Conservation (phyloP, 2,329 filamentous ascomycete species). For the Exophiala dermatitidis region DNA sequence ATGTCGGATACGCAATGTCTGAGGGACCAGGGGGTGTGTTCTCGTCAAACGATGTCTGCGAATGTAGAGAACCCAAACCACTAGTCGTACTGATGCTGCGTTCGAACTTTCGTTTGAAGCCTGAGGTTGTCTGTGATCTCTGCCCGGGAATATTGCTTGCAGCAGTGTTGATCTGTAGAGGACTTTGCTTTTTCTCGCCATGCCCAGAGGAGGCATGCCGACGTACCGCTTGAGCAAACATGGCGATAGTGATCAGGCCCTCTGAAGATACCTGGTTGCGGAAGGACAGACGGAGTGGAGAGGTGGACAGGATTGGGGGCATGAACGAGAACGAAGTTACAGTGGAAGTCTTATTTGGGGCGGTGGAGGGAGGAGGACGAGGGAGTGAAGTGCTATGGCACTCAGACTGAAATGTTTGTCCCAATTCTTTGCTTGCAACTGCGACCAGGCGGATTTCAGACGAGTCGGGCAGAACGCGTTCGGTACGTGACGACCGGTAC, state of each 20-base stretch:
- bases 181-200: constrained; percentile 17
- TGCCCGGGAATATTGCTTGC: constrained; percentile 11
- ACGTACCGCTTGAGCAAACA: constrained; percentile 18
- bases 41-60: constrained; percentile 59
- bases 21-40: constrained; percentile 83
- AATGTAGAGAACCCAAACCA: constrained; percentile 39
- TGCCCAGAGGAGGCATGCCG: constrained; percentile 18
- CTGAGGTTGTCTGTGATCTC: not conserved
- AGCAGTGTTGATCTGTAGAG: constrained; percentile 14
- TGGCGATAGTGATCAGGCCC: constrained; percentile 20
- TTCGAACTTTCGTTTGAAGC: constrained; percentile 25
- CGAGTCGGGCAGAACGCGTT: not conserved
- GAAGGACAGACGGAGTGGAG: constrained; percentile 15
- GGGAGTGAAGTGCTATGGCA: no score
- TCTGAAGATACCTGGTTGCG: constrained; percentile 21
- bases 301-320: constrained; percentile 4
- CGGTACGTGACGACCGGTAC: no score
- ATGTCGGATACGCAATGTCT: constrained; percentile 43
- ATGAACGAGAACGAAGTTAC: constrained; percentile 8
- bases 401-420: no score
- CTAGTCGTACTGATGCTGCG: constrained; percentile 24
- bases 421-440: not conserved
- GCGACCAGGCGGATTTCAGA: not conserved
- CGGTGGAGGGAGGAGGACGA: not conserved
- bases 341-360: not conserved